These are phyloP conservation scores for Diutina catenulata DNA, from an alignment of 1,139 yeast genomes.

Conservation along the genomic window DNA sequence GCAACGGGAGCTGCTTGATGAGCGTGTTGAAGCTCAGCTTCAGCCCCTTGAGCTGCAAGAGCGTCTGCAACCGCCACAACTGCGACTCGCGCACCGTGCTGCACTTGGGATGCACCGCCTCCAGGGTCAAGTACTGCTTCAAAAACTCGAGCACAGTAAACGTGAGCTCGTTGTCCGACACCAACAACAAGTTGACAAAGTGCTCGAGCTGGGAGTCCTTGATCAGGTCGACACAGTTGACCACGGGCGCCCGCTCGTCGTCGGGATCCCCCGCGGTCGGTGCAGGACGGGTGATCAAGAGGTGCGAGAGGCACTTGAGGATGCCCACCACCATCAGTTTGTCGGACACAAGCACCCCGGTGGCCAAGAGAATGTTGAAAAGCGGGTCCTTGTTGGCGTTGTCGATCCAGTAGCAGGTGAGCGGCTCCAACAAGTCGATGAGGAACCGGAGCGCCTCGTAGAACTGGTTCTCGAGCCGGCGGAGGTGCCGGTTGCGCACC, in stretches of 20 bases:
- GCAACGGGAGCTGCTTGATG: conserved; percentile 46
- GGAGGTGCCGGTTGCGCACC: conserved; percentile 12
- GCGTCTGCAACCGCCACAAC: conserved; percentile 19
- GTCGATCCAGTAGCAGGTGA: conserved; percentile 74
- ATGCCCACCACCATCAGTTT: conserved; percentile 37
- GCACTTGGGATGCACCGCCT: conserved; percentile 24
- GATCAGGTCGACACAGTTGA: conserved; percentile 32
- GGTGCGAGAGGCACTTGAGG: conserved; percentile 33
- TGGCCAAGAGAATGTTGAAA: conserved; percentile 37
- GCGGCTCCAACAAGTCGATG: conserved; percentile 73
- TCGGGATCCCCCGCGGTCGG: conserved; percentile 13
- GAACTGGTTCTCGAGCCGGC: conserved; percentile 26
- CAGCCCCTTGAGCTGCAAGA: conserved; percentile 19
- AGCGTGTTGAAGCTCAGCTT: conserved; percentile 35
- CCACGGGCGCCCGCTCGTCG: conserved; percentile 14
- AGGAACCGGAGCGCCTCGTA: conserved; percentile 58
- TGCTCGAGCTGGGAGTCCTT: conserved; percentile 22
- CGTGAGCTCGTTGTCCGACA: conserved; percentile 26
- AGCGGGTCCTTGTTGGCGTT: conserved; percentile 52
- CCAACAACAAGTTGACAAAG: conserved; percentile 19
- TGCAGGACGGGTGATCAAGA: conserved; percentile 17
- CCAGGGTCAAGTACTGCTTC: conserved; percentile 27
- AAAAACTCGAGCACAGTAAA: conserved; percentile 25
- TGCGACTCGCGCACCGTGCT: conserved; percentile 24
- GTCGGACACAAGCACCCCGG: conserved; percentile 40